These are phyloP conservation scores for Leccinum griseonigrum DNA, from an alignment of 1,284 basidiomycete genomes.

Conservation along the genomic window DNA sequence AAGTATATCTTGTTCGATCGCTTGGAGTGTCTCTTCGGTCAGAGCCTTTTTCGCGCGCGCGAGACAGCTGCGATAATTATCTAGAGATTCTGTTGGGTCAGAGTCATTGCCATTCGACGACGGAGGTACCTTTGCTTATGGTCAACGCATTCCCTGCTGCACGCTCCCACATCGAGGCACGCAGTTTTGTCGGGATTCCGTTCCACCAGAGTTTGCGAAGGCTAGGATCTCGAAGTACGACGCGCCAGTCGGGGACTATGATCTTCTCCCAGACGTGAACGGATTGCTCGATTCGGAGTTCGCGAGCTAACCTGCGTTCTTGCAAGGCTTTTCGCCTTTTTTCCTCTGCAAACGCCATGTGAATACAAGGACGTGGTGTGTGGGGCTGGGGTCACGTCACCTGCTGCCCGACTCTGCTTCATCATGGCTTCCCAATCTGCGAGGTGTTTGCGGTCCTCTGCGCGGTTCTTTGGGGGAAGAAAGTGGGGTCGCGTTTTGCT, in stretches of 20 bases:
- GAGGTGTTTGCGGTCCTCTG: conserved; percentile 83
- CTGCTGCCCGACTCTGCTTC: conserved; percentile 70
- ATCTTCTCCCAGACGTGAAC: conserved; percentile 75
- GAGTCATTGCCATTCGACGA: not conserved
- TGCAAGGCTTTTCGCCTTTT: conserved; percentile 62
- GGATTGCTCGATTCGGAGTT: conserved; percentile 67
- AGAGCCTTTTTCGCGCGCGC: conserved; percentile 75
- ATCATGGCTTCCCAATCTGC: conserved; percentile 93
- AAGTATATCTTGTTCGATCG: conserved; percentile 80
- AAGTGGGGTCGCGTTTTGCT: conserved; percentile 79
- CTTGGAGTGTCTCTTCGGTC: conserved; percentile 55
- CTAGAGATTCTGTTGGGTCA: conserved; percentile 31
- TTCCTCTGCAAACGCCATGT: conserved; percentile 49
- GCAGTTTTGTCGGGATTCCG: conserved; percentile 84
- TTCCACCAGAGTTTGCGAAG: conserved; percentile 88
- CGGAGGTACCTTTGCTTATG: conserved; percentile 71
- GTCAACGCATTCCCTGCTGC: conserved; percentile 89
- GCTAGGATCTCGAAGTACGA: conserved; percentile 61
- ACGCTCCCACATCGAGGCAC: conserved; percentile 85
- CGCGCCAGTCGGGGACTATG: conserved; percentile 82
- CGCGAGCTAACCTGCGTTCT: conserved; percentile 64
- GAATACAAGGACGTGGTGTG: conserved; percentile 4
- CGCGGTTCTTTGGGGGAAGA: conserved; percentile 79
- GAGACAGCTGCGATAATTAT: conserved; percentile 73
- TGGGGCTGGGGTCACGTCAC: conserved; percentile 39